These are phyloP conservation scores for Pythium vanterpoolii DNA, from an alignment of 352 stramenopile genomes.

Conservation along the genomic window DNA sequence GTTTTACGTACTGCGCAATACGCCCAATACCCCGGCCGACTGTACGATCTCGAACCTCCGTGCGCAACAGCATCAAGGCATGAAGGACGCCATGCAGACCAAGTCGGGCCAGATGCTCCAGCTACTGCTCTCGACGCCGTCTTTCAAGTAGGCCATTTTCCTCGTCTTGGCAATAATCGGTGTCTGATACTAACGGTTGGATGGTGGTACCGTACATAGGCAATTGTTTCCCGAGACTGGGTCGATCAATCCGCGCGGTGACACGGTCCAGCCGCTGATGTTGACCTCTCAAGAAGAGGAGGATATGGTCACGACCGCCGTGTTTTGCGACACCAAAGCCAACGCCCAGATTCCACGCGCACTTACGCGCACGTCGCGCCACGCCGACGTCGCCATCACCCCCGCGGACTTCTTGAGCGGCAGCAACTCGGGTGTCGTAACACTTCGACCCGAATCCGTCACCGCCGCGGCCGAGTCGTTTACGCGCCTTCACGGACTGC, in stretches of 20 bases:
- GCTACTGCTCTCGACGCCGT: constrained; percentile 73
- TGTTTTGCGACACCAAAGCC: constrained; percentile 58
- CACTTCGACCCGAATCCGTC: constrained; percentile 55
- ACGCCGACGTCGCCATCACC: constrained; percentile 49
- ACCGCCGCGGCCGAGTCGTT: constrained; percentile 66
- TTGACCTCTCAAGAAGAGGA: constrained; percentile 72
- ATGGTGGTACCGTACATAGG: constrained; percentile 9
- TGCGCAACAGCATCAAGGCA: constrained; percentile 73
- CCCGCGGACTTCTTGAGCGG: constrained; percentile 64
- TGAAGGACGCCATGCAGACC: constrained; percentile 83
- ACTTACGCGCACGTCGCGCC: constrained; percentile 47
- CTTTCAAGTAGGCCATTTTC: constrained; percentile 75
- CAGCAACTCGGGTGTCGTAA: constrained; percentile 72
- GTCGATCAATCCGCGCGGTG: constrained; percentile 37
- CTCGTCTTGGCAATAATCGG: background rate
- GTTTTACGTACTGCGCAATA: constrained; percentile 85
- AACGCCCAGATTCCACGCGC: constrained; percentile 56
- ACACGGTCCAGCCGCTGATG: constrained; percentile 38
- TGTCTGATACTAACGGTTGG: background rate
- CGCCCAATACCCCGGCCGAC: constrained; percentile 75
- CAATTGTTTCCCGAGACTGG: constrained; percentile 52
- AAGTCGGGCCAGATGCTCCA: constrained; percentile 86
- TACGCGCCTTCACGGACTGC: constrained; percentile 67
- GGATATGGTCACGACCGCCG: constrained; percentile 61
- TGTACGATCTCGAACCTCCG: constrained; percentile 85